Conservation (phyloP, 352 stramenopile genomes). For the Phytopythium mirpurense region DNA sequence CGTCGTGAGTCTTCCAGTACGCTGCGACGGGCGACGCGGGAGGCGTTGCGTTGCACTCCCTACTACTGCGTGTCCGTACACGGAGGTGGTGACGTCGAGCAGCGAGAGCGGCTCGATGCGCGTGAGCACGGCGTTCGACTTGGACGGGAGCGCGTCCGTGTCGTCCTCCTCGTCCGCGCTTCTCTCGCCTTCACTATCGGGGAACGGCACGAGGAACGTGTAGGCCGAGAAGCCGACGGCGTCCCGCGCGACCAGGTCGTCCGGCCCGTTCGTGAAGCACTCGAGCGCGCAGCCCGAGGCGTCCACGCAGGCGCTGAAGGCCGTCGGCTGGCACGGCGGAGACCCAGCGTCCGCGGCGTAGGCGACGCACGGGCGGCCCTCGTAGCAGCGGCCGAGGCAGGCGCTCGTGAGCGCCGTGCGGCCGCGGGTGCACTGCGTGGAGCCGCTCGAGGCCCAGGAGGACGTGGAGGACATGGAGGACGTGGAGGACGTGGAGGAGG, state of each 20-base stretch:
- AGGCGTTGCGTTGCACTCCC: no score
- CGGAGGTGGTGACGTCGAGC: slow-evolving; percentile 17
- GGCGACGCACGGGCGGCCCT: slow-evolving; percentile 49
- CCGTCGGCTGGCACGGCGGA: slow-evolving; percentile 5
- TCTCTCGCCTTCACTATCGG: neutral
- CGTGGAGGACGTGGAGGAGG: no score
- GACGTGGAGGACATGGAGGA: no score
- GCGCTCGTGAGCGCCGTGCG: slow-evolving; percentile 42
- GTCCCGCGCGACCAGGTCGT: slow-evolving; percentile 44
- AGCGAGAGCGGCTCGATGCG: slow-evolving; percentile 34
- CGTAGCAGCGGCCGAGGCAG: slow-evolving; percentile 45
- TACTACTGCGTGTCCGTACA: slow-evolving; percentile 11
- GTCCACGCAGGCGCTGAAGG: slow-evolving; percentile 28
- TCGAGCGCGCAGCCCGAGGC: slow-evolving; percentile 38
- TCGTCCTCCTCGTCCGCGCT: slow-evolving; percentile 8
- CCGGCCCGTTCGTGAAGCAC: slow-evolving; percentile 45
- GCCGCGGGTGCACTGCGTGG: slow-evolving; percentile 23
- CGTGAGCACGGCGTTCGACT: slow-evolving; percentile 32
- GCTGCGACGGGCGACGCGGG: no score
- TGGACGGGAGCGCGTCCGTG: slow-evolving; percentile 29
- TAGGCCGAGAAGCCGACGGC: slow-evolving; percentile 49
- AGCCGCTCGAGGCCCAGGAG: neutral
- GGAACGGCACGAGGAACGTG: slow-evolving; percentile 57
- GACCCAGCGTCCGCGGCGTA: slow-evolving; percentile 17
- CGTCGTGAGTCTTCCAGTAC: neutral